Conservation (phyloP, 768 basidiomycete species). For the Leccinum sublutescens region DNA sequence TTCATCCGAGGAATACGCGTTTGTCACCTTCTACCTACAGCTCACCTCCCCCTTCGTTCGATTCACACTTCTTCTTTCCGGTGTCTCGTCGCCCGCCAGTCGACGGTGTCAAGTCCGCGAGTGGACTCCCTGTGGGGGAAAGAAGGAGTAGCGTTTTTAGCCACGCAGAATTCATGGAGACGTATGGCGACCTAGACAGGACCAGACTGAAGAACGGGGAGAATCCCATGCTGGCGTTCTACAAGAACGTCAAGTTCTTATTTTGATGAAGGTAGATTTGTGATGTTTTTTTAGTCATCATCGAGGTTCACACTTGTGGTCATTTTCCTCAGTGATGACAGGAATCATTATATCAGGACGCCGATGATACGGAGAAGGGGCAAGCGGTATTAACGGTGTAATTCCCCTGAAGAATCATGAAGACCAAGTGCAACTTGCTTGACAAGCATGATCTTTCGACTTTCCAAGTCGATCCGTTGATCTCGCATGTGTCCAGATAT, state of each 20-base stretch:
- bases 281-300: background rate
- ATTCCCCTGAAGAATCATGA: background rate
- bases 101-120: conserved; percentile 71
- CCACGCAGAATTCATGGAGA: conserved; percentile 85
- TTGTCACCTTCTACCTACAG: conserved; percentile 52
- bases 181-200: conserved; percentile 71
- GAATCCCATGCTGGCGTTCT: conserved; percentile 87
- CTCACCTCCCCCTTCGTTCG: conserved; percentile 50
- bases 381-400: background rate
- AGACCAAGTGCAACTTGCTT: background rate
- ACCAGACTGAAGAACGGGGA: conserved; percentile 79
- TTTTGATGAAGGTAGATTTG: conserved; percentile 47
- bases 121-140: conserved; percentile 78
- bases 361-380: background rate
- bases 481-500: too few species aligned
- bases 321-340: background rate
- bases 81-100: conserved; percentile 52
- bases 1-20: conserved; percentile 34
- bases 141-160: conserved; percentile 81
- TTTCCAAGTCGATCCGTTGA: background rate
- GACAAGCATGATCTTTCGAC: background rate
- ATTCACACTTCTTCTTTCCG: conserved; percentile 68
- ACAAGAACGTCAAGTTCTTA: conserved; percentile 91
- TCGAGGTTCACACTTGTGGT: background rate
- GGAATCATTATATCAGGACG: background rate